A percentile compares a stretch with the other conserved stretches of the same genome.
Evolutionary conservation across 495 filamentous ascomycete genomes (phyloP).

Genomic region (Daldinia concentrica): DNA sequence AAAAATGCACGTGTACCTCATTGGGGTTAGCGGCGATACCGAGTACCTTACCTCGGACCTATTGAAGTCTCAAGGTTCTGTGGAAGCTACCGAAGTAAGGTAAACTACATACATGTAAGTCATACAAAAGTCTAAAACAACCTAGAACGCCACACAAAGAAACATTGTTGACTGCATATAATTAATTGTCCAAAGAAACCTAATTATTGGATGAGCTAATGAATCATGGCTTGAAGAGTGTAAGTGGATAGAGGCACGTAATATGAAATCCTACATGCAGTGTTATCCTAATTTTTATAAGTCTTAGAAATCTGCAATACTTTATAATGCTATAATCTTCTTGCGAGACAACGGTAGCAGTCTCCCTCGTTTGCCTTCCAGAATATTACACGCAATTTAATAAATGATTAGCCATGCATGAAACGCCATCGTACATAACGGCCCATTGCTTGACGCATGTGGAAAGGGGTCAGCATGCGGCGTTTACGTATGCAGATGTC

Average conservation of each 20-base stretch:
- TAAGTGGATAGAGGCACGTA: not conserved
- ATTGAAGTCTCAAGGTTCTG: slow-evolving; percentile 9
- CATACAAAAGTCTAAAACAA: slow-evolving; percentile 8
- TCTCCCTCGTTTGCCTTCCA: not conserved
- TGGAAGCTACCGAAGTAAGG: not conserved
- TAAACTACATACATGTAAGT: not conserved
- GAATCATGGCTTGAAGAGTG: not conserved
- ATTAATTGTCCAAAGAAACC: slow-evolving; percentile 6
- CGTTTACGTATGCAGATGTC: slow-evolving; percentile 8
- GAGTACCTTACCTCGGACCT: not conserved
- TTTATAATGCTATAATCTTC: not conserved
- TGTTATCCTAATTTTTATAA: not conserved
- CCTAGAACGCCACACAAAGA: slow-evolving; percentile 1
- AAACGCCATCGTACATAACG: slow-evolving; percentile 11
- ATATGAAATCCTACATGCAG: not conserved
- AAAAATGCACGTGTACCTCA: not conserved
- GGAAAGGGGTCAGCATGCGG: slow-evolving; percentile 17
- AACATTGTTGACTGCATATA: not conserved
- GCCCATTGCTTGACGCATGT: slow-evolving; percentile 16
- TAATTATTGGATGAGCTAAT: slow-evolving; percentile 1
- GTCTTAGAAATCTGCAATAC: not conserved
- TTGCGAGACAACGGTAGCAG: not conserved
- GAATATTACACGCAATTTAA: not conserved
- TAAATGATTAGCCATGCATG: slow-evolving; percentile 8
- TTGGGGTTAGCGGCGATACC: not conserved